These are phyloP conservation scores for Elsinoe ampelina DNA, from an alignment of 2,329 filamentous ascomycete species.

Conservation along the genomic window DNA sequence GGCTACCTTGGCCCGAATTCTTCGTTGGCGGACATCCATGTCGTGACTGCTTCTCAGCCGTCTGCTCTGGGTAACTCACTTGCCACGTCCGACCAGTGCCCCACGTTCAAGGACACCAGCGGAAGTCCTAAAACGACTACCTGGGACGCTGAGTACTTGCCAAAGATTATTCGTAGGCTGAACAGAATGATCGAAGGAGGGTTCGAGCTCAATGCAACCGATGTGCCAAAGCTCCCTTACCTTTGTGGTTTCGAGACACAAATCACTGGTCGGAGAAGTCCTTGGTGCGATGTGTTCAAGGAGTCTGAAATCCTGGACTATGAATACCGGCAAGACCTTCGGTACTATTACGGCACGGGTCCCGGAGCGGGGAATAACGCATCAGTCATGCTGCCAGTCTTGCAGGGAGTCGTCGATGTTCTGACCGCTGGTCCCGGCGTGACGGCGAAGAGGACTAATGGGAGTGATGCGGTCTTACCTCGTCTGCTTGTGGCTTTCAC, in stretches of 20 bases:
- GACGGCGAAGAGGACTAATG: constrained; percentile 40
- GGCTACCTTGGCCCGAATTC: constrained; percentile 53
- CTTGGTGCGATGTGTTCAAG: constrained; percentile 53
- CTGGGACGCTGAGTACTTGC: constrained; percentile 46
- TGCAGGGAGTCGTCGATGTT: constrained; percentile 45
- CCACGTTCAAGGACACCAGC: constrained; percentile 47
- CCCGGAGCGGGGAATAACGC: constrained; percentile 46
- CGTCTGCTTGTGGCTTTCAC: constrained; percentile 53
- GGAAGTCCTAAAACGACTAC: constrained; percentile 38
- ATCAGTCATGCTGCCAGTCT: constrained; percentile 53
- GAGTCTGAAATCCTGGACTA: constrained; percentile 52
- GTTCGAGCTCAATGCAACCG: constrained; percentile 38
- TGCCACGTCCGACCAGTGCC: constrained; percentile 54
- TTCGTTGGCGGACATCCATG: constrained; percentile 47
- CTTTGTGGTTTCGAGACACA: constrained; percentile 61
- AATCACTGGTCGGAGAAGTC: constrained; percentile 49
- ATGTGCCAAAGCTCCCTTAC: constrained; percentile 53
- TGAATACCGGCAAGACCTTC: constrained; percentile 57
- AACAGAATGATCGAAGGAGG: constrained; percentile 46
- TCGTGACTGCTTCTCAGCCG: constrained; percentile 48
- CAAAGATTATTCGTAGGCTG: constrained; percentile 45
- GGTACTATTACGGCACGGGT: constrained; percentile 51
- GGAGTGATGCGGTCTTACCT: constrained; percentile 42
- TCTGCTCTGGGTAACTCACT: constrained; percentile 52
- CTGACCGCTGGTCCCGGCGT: constrained; percentile 45